Evolutionary conservation across 495 filamentous ascomycete genomes (phyloP), one percentile per base, ranked within the genome.

Genomic region (Friedmanniomyces simplex): DNA sequence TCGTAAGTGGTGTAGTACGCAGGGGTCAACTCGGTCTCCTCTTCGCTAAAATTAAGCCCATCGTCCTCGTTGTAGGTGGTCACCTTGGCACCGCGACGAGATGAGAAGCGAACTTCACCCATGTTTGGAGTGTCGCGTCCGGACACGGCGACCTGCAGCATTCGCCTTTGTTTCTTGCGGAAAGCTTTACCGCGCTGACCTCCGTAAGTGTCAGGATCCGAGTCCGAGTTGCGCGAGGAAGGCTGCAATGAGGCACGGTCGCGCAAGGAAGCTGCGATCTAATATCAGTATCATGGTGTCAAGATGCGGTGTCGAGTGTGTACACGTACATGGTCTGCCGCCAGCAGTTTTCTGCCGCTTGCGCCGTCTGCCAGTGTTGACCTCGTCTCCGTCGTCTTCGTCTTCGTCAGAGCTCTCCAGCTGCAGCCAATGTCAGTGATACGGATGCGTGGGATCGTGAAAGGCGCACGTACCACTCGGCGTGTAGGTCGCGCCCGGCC

Each of bases 41-140:
- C 69, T 6, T 64, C 63, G 50, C 63, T 66, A n/a, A 65, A 41
- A 24, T 70, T 76, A 34, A 81, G 80, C 6, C 80, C 80, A 25
- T 89, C 86, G 57, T 89, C 85, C 52, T 90, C 87, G n/a, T 79
- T 89, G 67, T 94, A 94, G 50, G 83, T 91, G 30, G 87, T 85
- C 13, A 96, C 80, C 66, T 87, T 88, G 3, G 85, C 84, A 54
- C 90, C 89, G 57, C 87, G 84, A 52, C 93, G 78, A 37, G 86
- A 95, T 4, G 89, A 96, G 79, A 95, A 96, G 59, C 93, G 84
- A 55, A 95, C 84, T 61, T 89, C 87, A 53, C 82, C 78, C 22
- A 82, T 75, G 14, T 81, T 71, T 10, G 83, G 78, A 10, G 74
- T 68, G 32, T 78, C 79, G 10, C 78, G 74, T 18, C 57, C 53